Percentiles rank a stretch among this genome's conserved stretches.
phyloP scores from a whole-genome alignment of 129 eudicot genomes.

The Lonicera japonica region DNA sequence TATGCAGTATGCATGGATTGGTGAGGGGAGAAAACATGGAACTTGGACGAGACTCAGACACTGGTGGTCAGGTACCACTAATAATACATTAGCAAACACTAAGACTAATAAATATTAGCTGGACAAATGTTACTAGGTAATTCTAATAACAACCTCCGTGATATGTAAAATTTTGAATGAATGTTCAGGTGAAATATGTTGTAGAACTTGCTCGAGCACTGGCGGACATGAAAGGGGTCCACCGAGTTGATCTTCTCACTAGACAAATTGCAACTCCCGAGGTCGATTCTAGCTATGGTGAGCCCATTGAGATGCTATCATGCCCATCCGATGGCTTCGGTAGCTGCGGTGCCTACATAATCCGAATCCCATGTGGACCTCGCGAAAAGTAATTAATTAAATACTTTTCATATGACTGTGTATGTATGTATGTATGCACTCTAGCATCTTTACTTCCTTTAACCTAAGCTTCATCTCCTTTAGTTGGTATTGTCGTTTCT shows the following conservation, averaged over 20 bases:
- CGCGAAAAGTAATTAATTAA: slow-evolving; percentile 44
- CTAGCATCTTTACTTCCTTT: background rate
- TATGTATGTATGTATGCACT: background rate
- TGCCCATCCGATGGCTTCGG: slow-evolving; percentile 61
- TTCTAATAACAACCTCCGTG: background rate
- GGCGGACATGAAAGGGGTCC: slow-evolving; percentile 66
- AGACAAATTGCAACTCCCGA: slow-evolving; percentile 68
- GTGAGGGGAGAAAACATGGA: slow-evolving; percentile 87
- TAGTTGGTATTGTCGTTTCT: background rate
- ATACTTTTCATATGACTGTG: background rate
- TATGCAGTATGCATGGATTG: slow-evolving; percentile 68
- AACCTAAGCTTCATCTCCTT: background rate
- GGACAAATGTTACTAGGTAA: background rate
- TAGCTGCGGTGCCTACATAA: slow-evolving; percentile 68
- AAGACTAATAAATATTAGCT: background rate
- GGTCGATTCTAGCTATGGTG: slow-evolving; percentile 68
- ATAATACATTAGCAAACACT: background rate
- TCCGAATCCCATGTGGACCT: slow-evolving; percentile 81
- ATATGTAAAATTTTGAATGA: background rate
- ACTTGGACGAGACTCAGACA: slow-evolving; percentile 87
- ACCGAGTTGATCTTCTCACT: slow-evolving; percentile 73
- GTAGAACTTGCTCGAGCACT: slow-evolving; percentile 76
- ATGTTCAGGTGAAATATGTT: slow-evolving; percentile 60
- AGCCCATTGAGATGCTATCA: slow-evolving; percentile 84
- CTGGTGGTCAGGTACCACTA: slow-evolving; percentile 76